Base-by-base conservation (phyloP, 192 early-diverging fungal genomes). In the Polychytrium aggregatum region DNA sequence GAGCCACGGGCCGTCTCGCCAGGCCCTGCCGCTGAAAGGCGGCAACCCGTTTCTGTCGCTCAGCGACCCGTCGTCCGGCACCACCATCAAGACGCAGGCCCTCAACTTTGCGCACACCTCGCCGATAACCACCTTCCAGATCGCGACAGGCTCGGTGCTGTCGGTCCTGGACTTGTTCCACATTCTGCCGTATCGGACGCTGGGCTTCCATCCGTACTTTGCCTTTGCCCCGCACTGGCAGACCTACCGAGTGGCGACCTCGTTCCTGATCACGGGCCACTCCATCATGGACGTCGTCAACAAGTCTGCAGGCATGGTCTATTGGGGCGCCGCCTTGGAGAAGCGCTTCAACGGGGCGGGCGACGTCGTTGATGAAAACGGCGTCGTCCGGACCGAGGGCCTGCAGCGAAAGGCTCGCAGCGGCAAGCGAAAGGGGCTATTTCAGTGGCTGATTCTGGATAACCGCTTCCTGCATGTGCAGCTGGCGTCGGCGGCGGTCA, bases 261-360 rank as follows among this genome's bases (percentile, higher is more conserved):
- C 33, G 13, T 57, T 63, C 39, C 28, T 17, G 10, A 50, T 57
- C 2, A 9, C 48, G 4, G 61, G 55, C 3, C 26, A 36, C 33
- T 34, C 21, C 27, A n/a, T 53, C 8, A 13, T 63, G 0, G 61
- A 57, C 22, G 61, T 63, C 16, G 43, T 39, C 9, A 18, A 48
- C 18, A 21, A 44, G 22, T 44, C 49, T 16, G 44, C 48, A 0
- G 51, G 55, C 9, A 34, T 57, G 46, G 21, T 53, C 30, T 63
- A 53, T 48, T 63, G 55, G 55, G 55, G 57, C 26, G 54, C 61
- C 2, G 55, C 61, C 13, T 48, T 63, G 14, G 61, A 63, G 35
- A n/a, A 40, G 26, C 53, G 45, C 36, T 48, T 63, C 25, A 33
- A 46, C 40, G 55, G 61, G 1, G 34, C 50, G 3, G 54, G 53